Conservation (phyloP, 2,329 filamentous ascomycete genomes). For the Penicillium decumbens region DNA sequence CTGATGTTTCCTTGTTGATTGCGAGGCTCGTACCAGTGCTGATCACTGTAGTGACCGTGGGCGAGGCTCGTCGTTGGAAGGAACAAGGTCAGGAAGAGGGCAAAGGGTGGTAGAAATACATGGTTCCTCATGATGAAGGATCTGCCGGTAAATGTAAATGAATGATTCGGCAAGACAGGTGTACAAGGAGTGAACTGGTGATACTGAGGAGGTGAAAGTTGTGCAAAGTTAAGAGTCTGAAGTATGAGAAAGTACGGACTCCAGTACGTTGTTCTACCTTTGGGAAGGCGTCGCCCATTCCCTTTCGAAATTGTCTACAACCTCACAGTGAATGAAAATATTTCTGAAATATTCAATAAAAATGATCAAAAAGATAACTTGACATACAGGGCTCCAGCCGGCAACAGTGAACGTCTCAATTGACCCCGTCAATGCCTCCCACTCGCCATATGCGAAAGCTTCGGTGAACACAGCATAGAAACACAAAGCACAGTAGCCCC, state of each 20-base stretch:
- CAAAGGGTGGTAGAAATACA: neutral
- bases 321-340: neutral
- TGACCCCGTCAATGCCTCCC: neutral
- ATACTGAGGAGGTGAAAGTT: neutral
- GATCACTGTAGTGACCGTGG: slow-evolving; percentile 1
- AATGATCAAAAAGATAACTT: no score
- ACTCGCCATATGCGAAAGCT: neutral
- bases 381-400: neutral
- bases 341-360: neutral
- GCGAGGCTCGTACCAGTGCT: slow-evolving; percentile 17
- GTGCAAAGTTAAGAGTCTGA: neutral
- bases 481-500: no score
- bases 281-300: neutral
- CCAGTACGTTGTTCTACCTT: neutral
- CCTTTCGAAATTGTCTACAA: neutral
- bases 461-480: neutral
- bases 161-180: neutral
- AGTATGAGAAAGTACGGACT: neutral
- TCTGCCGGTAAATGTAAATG: neutral
- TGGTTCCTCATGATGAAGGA: neutral
- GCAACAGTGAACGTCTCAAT: neutral
- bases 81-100: slow-evolving; percentile 1
- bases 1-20: neutral
- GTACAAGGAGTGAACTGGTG: neutral
- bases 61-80: slow-evolving; percentile 2